Conservation (phyloP, 2,329 filamentous ascomycete genomes). For the Phaeoacremonium minimum region DNA sequence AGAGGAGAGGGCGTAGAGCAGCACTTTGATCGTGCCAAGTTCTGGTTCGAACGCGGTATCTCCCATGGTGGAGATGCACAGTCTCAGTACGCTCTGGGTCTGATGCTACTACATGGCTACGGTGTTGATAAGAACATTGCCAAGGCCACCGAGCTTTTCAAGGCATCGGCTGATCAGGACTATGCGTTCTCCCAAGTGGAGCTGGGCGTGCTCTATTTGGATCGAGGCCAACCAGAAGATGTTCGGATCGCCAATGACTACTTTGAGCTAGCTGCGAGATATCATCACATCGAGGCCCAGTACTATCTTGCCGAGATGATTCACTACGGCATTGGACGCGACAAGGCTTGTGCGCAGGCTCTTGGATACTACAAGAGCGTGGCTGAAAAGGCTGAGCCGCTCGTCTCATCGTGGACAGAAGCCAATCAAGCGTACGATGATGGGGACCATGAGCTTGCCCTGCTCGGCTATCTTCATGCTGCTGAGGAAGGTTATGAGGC, state of each 20-base stretch:
- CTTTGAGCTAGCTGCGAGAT: conserved; percentile 80
- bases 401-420: conserved; percentile 76
- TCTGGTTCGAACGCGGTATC: conserved; percentile 81
- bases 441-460: conserved; percentile 74
- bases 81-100: conserved; percentile 77
- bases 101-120: conserved; percentile 79
- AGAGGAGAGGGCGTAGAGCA: conserved; percentile 81
- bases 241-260: conserved; percentile 75
- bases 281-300: conserved; percentile 81
- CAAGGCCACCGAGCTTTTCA: conserved; percentile 72
- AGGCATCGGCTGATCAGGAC: conserved; percentile 76
- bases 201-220: conserved; percentile 78
- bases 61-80: conserved; percentile 72
- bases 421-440: conserved; percentile 78
- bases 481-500: conserved; percentile 90
- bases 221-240: conserved; percentile 69
- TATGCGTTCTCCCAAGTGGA: conserved; percentile 76
- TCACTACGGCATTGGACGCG: conserved; percentile 73
- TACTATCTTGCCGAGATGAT: conserved; percentile 91
- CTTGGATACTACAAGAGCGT: conserved; percentile 80
- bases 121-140: conserved; percentile 64
- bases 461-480: conserved; percentile 79
- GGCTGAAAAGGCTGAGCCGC: conserved; percentile 65
- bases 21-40: conserved; percentile 69
- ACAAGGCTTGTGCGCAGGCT: conserved; percentile 73